Base-by-base conservation (phyloP, 2,329 filamentous ascomycete genomes). In the Zymoseptoria brevis region DNA sequence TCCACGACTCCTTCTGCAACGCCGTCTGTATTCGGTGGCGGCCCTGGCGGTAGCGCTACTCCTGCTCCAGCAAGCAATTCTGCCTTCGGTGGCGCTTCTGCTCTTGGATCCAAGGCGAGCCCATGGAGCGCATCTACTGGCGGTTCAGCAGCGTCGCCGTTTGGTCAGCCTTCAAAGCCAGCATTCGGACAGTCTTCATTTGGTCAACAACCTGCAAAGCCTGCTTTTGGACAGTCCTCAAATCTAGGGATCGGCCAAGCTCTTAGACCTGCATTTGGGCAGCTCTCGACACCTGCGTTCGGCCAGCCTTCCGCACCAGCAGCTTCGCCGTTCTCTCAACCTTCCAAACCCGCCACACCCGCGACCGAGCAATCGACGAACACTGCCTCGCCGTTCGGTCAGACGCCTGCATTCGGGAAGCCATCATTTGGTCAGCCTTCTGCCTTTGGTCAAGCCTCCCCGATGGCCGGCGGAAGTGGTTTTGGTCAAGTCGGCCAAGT, bases 51-150 rank as follows among this genome's bases (percentile, higher is more conserved):
- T 16, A 45, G 35, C 16, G 35, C 35, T 45, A 13, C 35, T 45
- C 35, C 35, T n/a, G 35, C 11, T n/a, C 35, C 35, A 16, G 35
- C 35, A 16, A 45, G 35, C 35, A 45, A 45, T 22, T 52, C 65
- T 49, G 64, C 64, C 29, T 54, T 51, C 52, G 58, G 29, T 30
- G 56, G 57, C n/a, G 50, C 59, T n/a, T 57, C 58, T 57, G 57
- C 54, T 75, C 79, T 68, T 72, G 72, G 22, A 67, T 73, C 53
- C 26, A 53, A 53, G n/a, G 8, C 51, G 8, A 53, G 51, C 29
- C 24, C 51, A 26, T 53, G 51, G 51, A 19, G 51, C 29, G 51
- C 51, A 8, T 24, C 51, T 13, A n/a, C 51, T 21, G 51, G 35
- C 35, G 35, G 16, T 16, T 16, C 35, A 45, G 35, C 35, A 16